These are phyloP conservation scores for Gynandropsis gynandra DNA, from an alignment of 345 rosid genomes.

Conservation along the genomic window DNA sequence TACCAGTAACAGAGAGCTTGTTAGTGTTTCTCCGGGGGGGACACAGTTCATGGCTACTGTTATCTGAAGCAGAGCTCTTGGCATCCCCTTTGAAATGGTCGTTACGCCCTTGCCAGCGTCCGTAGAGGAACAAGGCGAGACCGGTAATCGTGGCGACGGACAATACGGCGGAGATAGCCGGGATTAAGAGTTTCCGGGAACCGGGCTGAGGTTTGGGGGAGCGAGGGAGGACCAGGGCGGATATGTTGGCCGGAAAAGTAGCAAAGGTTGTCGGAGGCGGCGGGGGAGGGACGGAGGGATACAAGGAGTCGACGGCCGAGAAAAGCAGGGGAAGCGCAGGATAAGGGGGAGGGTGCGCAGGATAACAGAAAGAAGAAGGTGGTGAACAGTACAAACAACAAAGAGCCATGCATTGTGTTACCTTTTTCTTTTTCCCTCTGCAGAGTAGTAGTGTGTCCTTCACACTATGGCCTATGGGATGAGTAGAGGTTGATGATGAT, in stretches of 20 bases:
- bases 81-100: constrained; percentile 25
- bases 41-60: constrained; percentile 20
- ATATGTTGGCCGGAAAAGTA: constrained; percentile 86
- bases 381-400: constrained; percentile 9
- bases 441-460: too few relatives aligned
- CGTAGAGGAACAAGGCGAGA: constrained; percentile 33
- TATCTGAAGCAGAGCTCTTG: constrained; percentile 33
- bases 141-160: constrained; percentile 33
- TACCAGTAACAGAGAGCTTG: constrained; percentile 40
- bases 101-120: constrained; percentile 36
- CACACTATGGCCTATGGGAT: too few relatives aligned
- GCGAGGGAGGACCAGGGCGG: constrained; percentile 66
- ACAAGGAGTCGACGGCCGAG: constrained; percentile 61
- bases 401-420: constrained; percentile 27
- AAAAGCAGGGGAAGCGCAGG: constrained; percentile 21
- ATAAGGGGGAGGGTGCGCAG: constrained; percentile 3
- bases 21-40: constrained; percentile 23
- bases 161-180: constrained; percentile 41
- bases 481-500: too few relatives aligned
- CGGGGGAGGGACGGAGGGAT: constrained; percentile 50
- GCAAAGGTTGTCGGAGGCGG: constrained; percentile 56
- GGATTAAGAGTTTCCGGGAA: constrained; percentile 42
- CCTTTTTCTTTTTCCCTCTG: too few relatives aligned
- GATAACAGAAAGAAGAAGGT: constrained; percentile 27
- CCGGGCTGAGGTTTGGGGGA: constrained; percentile 36